A percentile compares a stretch with the other conserved stretches of the same genome.
These are phyloP conservation scores for Ophiostoma sp. DNA, from an alignment of 2,329 filamentous ascomycete species.

Conservation along the genomic window DNA sequence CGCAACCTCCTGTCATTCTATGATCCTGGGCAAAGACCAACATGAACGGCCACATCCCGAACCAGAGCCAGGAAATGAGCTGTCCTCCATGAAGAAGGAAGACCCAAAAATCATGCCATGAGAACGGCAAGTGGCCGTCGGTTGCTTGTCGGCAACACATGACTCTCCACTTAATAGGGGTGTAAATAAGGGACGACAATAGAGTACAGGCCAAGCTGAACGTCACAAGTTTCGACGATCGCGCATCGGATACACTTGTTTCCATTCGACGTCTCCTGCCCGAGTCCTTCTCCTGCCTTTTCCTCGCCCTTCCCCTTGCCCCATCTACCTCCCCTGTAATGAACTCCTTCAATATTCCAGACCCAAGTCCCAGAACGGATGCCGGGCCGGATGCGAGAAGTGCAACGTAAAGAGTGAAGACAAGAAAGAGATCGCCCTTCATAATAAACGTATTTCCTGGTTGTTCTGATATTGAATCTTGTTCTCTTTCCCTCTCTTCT, in stretches of 20 bases:
- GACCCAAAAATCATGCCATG: not conserved
- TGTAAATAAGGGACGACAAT: not conserved
- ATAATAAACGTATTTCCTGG: slow-evolving; percentile 6
- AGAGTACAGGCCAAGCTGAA: not conserved
- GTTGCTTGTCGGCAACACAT: not conserved
- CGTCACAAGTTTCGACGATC: slow-evolving; percentile 21
- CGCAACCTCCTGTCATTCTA: not conserved
- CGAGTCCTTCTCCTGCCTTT: not conserved
- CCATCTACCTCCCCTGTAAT: too few relatives aligned
- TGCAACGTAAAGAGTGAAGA: not conserved
- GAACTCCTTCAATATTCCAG: not conserved
- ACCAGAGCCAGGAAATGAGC: slow-evolving; percentile 11
- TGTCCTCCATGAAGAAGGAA: not conserved
- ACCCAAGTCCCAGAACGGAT: not conserved
- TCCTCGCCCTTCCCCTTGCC: not conserved
- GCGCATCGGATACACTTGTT: not conserved
- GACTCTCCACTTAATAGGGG: slow-evolving; percentile 6
- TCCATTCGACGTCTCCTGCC: not conserved
- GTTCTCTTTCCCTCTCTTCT: not conserved
- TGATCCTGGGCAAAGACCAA: not conserved
- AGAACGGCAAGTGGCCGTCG: not conserved
- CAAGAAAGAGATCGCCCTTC: not conserved
- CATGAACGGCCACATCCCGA: slow-evolving; percentile 14
- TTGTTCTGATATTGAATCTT: not conserved
- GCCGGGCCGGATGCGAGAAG: not conserved